Conservation (phyloP, 169 alveolate species). For the Cryptosporidium meleagridis region DNA sequence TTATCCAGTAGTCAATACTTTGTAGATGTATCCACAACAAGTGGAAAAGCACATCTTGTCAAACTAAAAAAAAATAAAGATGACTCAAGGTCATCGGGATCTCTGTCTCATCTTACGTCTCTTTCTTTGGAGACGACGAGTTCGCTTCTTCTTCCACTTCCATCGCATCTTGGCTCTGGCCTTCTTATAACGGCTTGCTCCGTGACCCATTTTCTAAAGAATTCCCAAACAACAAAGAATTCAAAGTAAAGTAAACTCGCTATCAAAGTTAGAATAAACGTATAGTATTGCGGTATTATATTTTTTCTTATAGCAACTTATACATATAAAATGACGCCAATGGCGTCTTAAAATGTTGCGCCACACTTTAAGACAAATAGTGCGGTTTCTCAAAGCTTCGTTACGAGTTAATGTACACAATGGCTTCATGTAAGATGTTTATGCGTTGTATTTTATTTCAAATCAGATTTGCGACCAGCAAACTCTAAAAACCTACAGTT, state of each 20-base stretch:
- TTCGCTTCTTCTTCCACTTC: constrained; percentile 95
- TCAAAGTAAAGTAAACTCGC: not conserved
- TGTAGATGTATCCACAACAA: not conserved
- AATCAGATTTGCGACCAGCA: not conserved
- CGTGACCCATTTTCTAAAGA: constrained; percentile 87
- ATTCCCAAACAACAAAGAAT: not conserved
- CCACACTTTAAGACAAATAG: not conserved
- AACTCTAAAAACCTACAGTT: not conserved
- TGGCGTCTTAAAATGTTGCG: constrained; percentile 28
- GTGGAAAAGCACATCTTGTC: constrained; percentile 1
- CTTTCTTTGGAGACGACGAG: constrained; percentile 90
- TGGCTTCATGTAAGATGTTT: not conserved
- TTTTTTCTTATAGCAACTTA: not conserved
- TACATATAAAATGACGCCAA: not conserved
- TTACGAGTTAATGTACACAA: not conserved
- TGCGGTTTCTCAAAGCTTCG: not conserved
- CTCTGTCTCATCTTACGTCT: constrained; percentile 93
- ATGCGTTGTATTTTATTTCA: not conserved
- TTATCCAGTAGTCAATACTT: not conserved
- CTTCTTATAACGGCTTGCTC: constrained; percentile 93
- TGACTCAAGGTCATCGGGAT: constrained; percentile 82
- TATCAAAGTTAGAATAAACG: not conserved
- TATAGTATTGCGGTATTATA: not conserved
- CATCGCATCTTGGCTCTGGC: constrained; percentile 93
- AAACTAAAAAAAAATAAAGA: constrained; percentile 5